Base-by-base conservation (phyloP, 768 basidiomycete genomes). In the Tricholoma sp. region DNA sequence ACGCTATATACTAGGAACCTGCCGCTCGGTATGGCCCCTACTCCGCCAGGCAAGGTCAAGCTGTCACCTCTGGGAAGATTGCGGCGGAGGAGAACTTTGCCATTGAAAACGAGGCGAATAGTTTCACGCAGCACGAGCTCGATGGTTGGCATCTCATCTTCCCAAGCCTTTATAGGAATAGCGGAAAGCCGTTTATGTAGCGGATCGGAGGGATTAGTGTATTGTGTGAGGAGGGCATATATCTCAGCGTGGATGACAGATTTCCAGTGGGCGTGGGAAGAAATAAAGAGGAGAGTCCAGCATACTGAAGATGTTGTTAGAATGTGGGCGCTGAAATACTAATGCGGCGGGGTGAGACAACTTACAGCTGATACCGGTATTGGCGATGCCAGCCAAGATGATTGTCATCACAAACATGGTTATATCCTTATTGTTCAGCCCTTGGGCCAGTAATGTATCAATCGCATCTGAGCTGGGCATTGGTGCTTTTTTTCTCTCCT, bases 81-180 rank as follows among this genome's bases (percentile, higher is more conserved):
- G 4, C 77, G 66, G 10, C 76, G 72, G 21, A 76, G 58, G 0
- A 64, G 54, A 1, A 74, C n/a, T n/a, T n/a, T 68, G 0, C 61
- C 66, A 5, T 63, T 66, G 16, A 66, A 8, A 1, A 66, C 63
- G 5, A 77, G 47, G 6, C 76, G 70, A 4, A 78, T 59, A 1
- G 75, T 77, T 57, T 78, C 75, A 14, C 74, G 70, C 24, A 76
- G 69, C 24, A 74, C 63, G 12, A 69, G 57, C 16, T 77, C 75
- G 31, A 76, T 19, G 10, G 63, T 60, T 2, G 76, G 75, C 63
- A 75, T 69, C 50, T 74, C 66, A 16, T 72, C 70, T 58, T 78
- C 76, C 76, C 76, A 78, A 12, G 67, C 74, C 1, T 59, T 41
- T 41, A 73, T 59, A 1, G 76, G 72, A 37, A 78, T 68, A 2